A percentile compares a stretch with the other conserved stretches of the same genome.
Evolutionary conservation across 2,329 filamentous ascomycete genomes (phyloP).

Genomic region (Trichoderma atroviride): DNA sequence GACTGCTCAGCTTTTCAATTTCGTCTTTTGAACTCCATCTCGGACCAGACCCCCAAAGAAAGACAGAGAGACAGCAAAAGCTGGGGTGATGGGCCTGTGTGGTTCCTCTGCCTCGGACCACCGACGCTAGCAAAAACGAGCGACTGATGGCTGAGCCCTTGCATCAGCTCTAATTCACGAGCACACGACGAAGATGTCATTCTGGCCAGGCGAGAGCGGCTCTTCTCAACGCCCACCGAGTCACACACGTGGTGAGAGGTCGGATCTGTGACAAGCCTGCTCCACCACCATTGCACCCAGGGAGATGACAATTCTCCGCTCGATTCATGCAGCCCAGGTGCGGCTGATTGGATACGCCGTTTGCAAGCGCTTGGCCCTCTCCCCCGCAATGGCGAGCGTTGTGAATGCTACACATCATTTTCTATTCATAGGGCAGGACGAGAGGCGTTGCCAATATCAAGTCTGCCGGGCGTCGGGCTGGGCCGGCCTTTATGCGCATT

Average conservation of each 20-base stretch:
- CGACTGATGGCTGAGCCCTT: slow-evolving; percentile 24
- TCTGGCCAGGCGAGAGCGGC: background rate
- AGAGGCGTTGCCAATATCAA: background rate
- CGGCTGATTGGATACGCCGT: background rate
- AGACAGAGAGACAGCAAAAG: background rate
- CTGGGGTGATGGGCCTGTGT: background rate
- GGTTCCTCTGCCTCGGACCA: slow-evolving; percentile 14
- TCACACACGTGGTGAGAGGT: background rate
- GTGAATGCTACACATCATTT: background rate
- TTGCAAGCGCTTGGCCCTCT: background rate
- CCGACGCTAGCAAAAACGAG: slow-evolving; percentile 14
- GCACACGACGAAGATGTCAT: background rate
- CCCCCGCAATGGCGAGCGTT: background rate
- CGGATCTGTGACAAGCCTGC: background rate
- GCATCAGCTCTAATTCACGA: background rate
- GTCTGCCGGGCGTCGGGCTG: background rate
- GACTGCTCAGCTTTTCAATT: background rate
- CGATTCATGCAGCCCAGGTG: background rate
- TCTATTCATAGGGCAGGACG: background rate
- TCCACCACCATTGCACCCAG: background rate
- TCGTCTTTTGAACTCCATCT: background rate
- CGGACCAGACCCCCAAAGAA: background rate
- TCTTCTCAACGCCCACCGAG: background rate
- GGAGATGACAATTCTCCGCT: slow-evolving; percentile 1
- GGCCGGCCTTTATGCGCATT: slow-evolving; percentile 19